Evolutionary conservation across 2,329 filamentous ascomycete genomes (phyloP), one percentile per base, ranked within the genome.

Genomic region (Beauveria scarabaeidicola): DNA sequence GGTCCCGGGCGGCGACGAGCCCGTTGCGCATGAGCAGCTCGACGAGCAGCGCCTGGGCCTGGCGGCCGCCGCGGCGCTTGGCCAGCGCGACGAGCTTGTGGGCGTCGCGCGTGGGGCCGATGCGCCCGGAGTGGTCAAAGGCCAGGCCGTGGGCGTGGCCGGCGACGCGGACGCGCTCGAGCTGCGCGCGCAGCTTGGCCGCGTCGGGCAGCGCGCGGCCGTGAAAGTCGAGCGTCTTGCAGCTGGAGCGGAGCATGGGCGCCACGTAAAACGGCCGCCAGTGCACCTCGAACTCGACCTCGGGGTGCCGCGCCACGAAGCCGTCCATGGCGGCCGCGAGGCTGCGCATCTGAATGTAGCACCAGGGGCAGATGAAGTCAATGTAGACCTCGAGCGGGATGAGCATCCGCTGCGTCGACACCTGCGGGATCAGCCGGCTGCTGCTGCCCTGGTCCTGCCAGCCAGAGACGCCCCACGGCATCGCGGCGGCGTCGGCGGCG

Each of bases 311-410:
- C 4, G 67, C 63, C 58, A 69, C 69, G 66, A 77, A 79, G 6
- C 66, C 64, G 23, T 69, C 66, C 62, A 81, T 78, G 58, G 79
- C 78, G 13, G 61, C 63, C 61, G 79, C 74, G 55, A 82, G 72
- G 58, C 73, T 75, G 59, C 71, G 75, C 62, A 79, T 74, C 60
- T 75, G 74, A 61, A 82, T 71, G 64, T 79, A 82, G 64, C 77
- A 81, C 72, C 78, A 81, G 4, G 79, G 78, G 61, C 80, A 83
- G 41, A 79, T 69, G 7, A 78, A 73, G 66, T 82, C 80, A 41
- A 76, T 69, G 63, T 80, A 77, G 50, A 80, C 69, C 52, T 80
- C 76, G 61, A 82, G 74, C 5, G 60, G 60, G 15, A 61, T 59
- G 8, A 61, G 60, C 54, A 61, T 58, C 19, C 60, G 60, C 59